These are phyloP conservation scores for Monosporascus sp. DNA, from an alignment of 2,329 filamentous ascomycete genomes.

Conservation along the genomic window DNA sequence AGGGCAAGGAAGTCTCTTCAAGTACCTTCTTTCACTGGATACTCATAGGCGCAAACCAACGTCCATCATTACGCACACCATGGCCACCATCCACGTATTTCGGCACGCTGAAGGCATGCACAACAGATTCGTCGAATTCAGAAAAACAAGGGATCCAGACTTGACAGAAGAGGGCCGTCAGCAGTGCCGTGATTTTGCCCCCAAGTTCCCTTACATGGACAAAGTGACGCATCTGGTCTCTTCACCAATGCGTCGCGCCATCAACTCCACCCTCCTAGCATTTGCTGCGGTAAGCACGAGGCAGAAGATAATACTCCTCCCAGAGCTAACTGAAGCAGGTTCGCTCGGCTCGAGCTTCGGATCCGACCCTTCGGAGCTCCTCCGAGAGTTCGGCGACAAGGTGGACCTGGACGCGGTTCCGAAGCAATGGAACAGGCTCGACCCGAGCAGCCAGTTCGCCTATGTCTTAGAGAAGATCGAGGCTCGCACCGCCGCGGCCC, in stretches of 20 bases:
- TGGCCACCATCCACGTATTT: not conserved
- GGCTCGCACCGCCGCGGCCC: not conserved
- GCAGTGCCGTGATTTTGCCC: not conserved
- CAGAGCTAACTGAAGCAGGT: not conserved
- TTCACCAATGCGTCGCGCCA: constrained; percentile 1
- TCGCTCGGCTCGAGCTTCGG: not conserved
- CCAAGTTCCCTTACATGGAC: not conserved
- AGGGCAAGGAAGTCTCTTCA: too few relatives aligned
- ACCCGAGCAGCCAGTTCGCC: not conserved
- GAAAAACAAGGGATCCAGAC: not conserved
- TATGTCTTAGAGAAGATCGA: not conserved
- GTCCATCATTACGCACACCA: not conserved
- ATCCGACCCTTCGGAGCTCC: not conserved
- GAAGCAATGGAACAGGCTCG: not conserved
- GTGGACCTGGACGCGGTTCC: not conserved
- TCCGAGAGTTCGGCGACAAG: not conserved
- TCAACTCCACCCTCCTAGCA: not conserved
- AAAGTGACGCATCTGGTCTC: not conserved
- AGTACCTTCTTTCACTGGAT: too few relatives aligned
- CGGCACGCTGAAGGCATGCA: constrained; percentile 1
- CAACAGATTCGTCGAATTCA: not conserved
- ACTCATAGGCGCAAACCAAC: too few relatives aligned
- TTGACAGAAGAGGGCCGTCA: not conserved
- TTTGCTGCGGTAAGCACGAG: not conserved
- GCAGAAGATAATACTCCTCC: not conserved